A percentile compares a stretch with the other conserved stretches of the same genome.
Evolutionary conservation across 768 basidiomycete genomes (phyloP).

Genomic region (Tricholoma saponaceum): DNA sequence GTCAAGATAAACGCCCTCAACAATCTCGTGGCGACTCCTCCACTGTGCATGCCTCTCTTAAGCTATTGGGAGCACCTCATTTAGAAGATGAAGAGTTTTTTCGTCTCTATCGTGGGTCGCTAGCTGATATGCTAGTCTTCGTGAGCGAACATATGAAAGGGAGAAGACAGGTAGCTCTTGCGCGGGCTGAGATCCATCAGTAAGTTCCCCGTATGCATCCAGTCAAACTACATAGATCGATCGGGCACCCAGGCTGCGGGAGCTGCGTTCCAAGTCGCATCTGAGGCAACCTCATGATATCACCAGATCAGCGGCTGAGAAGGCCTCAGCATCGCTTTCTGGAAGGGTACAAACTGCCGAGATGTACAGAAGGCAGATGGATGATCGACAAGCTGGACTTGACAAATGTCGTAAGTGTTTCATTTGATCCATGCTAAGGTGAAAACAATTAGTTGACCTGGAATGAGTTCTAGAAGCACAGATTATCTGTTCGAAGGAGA

Average conservation of each 20-base stretch:
- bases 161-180: constrained; percentile 9
- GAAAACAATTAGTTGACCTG: background rate
- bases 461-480: background rate
- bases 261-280: constrained; percentile 6
- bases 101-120: constrained; percentile 13
- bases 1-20: background rate
- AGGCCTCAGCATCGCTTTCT: background rate
- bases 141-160: constrained; percentile 16
- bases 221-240: background rate
- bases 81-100: constrained; percentile 12
- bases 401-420: constrained; percentile 8
- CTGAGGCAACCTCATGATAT: constrained; percentile 3
- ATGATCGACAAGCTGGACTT: constrained; percentile 9
- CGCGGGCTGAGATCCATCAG: constrained; percentile 9
- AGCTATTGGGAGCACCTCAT: constrained; percentile 12
- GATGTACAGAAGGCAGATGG: constrained; percentile 5
- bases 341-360: background rate
- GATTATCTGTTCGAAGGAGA: constrained; percentile 3
- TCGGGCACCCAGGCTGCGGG: background rate
- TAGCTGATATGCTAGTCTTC: constrained; percentile 12
- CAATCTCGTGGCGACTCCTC: background rate
- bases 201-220: constrained; percentile 1
- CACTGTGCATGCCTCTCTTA: constrained; percentile 4
- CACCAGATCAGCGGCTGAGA: constrained; percentile 2
- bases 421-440: background rate